Evolutionary conservation across 2,329 filamentous ascomycete species (phyloP), one percentile per base, ranked within the genome.

Genomic region (Triangularia verruculosa): DNA sequence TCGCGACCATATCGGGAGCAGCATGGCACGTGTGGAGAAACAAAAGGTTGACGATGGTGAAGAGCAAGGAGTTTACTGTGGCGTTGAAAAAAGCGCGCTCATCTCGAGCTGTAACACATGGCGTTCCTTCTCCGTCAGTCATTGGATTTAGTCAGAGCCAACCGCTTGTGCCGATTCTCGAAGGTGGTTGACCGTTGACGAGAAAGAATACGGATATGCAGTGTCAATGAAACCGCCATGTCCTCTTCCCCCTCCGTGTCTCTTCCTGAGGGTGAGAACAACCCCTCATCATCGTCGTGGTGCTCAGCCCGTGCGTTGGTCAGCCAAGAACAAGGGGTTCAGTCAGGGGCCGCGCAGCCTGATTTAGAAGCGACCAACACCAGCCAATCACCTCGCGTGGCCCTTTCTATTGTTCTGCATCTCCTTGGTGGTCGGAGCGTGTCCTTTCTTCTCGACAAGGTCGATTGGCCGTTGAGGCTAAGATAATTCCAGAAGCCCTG

Each of bases 241-340:
- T 58, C 25, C 27, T 17, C 15, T 15, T 57, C 55, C 39, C 56
- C 32, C 32, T 58, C 20, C 25, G 25, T 47, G 27, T 30, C 20
- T 58, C 39, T 39, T 39, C 25, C 56, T 30, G n/a, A 58, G 25
- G 56, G 28, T 6, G 17, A 39, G 28, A 57, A 57, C 24, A 57
- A 20, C 32, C 54, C 25, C 32, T 47, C 39, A 20, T 47, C n/a
- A 17, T 17, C n/a, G 39, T 47, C 30, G 32, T 54, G 22, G 52
- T 58, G 56, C 56, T 58, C 56, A 58, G 56, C 32, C 56, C 27
- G 34, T 59, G 57, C 57, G 27, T 59, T 52, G 39, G 57, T 59
- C 32, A 58, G 57, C 39, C 57, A 52, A 52, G 39, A 52, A 47
- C 57, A 59, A 59, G 34, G 39, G 34, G 34, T 47, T 47, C 39